phyloP scores from a whole-genome alignment of 495 filamentous ascomycete genomes.

The Talaromyces wortmannii region DNA sequence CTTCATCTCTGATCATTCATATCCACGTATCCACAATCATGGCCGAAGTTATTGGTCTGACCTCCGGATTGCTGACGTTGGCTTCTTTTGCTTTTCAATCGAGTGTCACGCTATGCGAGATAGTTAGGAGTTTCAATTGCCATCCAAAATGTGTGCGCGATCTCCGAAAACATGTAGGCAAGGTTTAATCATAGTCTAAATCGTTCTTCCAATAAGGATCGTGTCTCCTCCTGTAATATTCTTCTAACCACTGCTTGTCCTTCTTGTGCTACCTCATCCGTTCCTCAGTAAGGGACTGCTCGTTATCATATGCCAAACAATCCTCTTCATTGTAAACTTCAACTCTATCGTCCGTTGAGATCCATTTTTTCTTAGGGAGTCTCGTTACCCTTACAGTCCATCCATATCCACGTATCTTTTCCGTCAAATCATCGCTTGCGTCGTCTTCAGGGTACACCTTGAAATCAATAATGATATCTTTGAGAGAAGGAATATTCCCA shows the following conservation, averaged over 20 bases:
- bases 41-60: constrained; percentile 22
- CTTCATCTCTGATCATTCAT: no score
- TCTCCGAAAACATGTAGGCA: constrained; percentile 14
- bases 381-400: constrained; percentile 13
- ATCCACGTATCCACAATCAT: constrained; percentile 8
- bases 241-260: constrained; percentile 10
- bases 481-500: constrained; percentile 12
- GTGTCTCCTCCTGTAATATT: constrained; percentile 14
- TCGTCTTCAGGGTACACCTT: constrained; percentile 9
- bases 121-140: constrained; percentile 30
- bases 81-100: constrained; percentile 34
- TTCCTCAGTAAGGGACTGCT: constrained; percentile 4
- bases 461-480: constrained; percentile 12
- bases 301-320: constrained; percentile 6
- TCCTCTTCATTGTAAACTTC: constrained; percentile 16
- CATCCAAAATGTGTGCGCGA: constrained; percentile 30
- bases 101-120: constrained; percentile 28
- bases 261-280: constrained; percentile 11
- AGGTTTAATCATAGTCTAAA: constrained; percentile 13
- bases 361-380: constrained; percentile 12
- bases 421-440: constrained; percentile 8
- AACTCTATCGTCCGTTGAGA: constrained; percentile 9
- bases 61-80: constrained; percentile 18
- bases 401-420: constrained; percentile 10
- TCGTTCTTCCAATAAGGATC: constrained; percentile 19